Evolutionary conservation across 192 early-diverging fungal genomes (phyloP).

Genomic region (Allomyces macrogynus): DNA sequence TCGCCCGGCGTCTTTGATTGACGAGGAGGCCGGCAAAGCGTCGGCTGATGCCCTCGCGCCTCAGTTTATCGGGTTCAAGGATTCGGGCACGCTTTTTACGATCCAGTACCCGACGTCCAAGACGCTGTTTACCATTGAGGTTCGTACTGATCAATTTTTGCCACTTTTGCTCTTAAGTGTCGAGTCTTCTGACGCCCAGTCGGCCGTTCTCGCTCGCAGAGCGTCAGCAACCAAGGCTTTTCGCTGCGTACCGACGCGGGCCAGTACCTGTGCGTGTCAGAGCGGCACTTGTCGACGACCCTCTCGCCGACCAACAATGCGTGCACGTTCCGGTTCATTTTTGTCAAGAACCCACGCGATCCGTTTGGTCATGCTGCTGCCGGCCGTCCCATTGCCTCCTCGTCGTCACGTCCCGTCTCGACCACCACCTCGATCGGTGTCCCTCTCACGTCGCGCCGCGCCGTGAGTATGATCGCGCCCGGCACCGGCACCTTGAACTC

Average conservation of each 20-base stretch:
- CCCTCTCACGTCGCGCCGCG: too few relatives aligned
- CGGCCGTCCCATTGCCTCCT: too few relatives aligned
- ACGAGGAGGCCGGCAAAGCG: neutral
- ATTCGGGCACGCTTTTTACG: neutral
- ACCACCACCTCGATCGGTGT: too few relatives aligned
- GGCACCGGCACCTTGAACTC: neutral
- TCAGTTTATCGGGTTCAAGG: neutral
- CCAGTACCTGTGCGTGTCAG: neutral
- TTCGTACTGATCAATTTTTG: neutral
- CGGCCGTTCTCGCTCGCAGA: neutral
- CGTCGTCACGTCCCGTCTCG: too few relatives aligned
- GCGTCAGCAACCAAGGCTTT: neutral
- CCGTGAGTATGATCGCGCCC: neutral
- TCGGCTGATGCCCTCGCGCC: neutral
- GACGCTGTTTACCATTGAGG: neutral
- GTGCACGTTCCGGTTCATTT: neutral
- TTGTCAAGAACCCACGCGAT: neutral
- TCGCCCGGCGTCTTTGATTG: neutral
- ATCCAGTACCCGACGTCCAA: slow-evolving; percentile 1
- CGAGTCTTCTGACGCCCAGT: too few relatives aligned
- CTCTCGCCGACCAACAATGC: neutral
- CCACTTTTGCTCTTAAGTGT: neutral
- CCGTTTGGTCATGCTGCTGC: neutral
- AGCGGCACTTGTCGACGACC: too few relatives aligned
- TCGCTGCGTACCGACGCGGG: neutral